phyloP scores from a whole-genome alignment of 257 asterid genomes.

The Buddleja alternifolia region DNA sequence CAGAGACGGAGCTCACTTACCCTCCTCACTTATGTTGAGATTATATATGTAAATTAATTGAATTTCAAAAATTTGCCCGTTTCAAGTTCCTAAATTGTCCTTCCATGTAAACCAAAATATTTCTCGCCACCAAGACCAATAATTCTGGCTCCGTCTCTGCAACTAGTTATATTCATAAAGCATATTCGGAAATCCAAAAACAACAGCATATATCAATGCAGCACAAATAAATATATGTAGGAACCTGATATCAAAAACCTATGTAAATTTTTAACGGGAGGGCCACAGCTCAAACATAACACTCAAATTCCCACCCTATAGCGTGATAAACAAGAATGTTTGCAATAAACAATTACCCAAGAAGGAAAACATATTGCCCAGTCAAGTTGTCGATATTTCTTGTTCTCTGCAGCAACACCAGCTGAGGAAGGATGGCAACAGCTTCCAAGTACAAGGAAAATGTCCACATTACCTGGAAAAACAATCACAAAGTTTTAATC shows the following conservation, averaged over 20 bases:
- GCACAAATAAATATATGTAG: not conserved
- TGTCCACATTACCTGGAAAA: slow-evolving; percentile 73
- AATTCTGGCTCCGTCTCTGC: too few relatives aligned
- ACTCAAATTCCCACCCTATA: too few relatives aligned
- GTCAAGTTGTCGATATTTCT: slow-evolving; percentile 89
- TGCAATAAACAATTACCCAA: slow-evolving; percentile 53
- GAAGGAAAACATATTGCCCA: slow-evolving; percentile 82
- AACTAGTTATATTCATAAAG: not conserved
- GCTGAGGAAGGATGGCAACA: slow-evolving; percentile 90
- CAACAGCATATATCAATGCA: not conserved
- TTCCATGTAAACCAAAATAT: too few relatives aligned
- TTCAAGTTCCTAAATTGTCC: too few relatives aligned
- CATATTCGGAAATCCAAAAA: not conserved
- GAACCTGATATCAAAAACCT: not conserved
- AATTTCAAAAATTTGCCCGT: too few relatives aligned
- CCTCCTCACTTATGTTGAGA: too few relatives aligned
- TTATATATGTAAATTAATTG: too few relatives aligned
- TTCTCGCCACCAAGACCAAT: too few relatives aligned
- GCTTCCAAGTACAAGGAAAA: slow-evolving; percentile 86
- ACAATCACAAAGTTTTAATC: not conserved
- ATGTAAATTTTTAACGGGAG: too few relatives aligned
- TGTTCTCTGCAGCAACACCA: slow-evolving; percentile 83
- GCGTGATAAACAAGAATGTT: not conserved
- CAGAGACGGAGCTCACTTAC: too few relatives aligned
- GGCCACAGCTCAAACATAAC: too few relatives aligned